phyloP scores from a whole-genome alignment of 345 rosid species.

The Aquilaria sinensis region DNA sequence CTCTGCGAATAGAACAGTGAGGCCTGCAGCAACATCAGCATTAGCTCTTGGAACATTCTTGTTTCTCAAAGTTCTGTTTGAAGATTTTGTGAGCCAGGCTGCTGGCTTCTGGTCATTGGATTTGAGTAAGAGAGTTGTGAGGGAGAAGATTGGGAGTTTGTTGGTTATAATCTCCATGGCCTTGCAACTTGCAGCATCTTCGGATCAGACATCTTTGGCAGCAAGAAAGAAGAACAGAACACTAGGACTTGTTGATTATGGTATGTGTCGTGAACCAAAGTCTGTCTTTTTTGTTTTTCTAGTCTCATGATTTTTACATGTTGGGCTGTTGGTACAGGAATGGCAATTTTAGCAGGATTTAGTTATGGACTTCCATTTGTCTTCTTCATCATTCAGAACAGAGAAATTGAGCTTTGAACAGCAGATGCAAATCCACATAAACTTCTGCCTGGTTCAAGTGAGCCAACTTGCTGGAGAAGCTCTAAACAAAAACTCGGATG shows the following conservation, averaged over 20 bases:
- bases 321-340: slow-evolving; percentile 29
- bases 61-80: slow-evolving; percentile 49
- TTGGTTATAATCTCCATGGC: slow-evolving; percentile 61
- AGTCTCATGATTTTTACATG: too few species aligned
- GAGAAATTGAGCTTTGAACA: slow-evolving; percentile 39
- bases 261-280: slow-evolving; percentile 18
- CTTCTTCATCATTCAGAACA: slow-evolving; percentile 42
- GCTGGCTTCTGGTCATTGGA: slow-evolving; percentile 56
- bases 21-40: slow-evolving; percentile 19
- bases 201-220: slow-evolving; percentile 5
- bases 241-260: slow-evolving; percentile 27
- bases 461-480: too few species aligned
- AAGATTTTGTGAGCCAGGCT: slow-evolving; percentile 25
- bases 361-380: slow-evolving; percentile 52
- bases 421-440: background rate
- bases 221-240: slow-evolving; percentile 10
- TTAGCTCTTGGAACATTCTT: slow-evolving; percentile 35
- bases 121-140: slow-evolving; percentile 55
- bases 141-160: slow-evolving; percentile 80
- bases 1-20: slow-evolving; percentile 14
- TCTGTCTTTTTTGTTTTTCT: too few species aligned
- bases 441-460: background rate
- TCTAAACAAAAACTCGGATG: too few species aligned
- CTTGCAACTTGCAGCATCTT: slow-evolving; percentile 41
- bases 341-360: slow-evolving; percentile 38